Conservation (phyloP, 2,329 filamentous ascomycete species). For the Colletotrichum tamarilloi region DNA sequence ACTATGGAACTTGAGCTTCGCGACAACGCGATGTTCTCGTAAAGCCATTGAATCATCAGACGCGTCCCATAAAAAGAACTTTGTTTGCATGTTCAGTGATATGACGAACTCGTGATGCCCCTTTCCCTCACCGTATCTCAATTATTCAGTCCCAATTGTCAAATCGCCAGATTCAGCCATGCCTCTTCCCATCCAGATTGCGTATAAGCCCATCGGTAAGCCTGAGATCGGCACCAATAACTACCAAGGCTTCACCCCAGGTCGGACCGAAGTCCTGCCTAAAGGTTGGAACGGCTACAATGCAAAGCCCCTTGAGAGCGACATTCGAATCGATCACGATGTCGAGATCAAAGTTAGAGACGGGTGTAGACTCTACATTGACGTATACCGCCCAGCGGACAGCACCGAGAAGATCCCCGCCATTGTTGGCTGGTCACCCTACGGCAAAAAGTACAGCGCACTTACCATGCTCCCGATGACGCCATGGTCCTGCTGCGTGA, state of each 20-base stretch:
- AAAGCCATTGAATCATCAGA: neutral
- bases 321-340: slow-evolving; percentile 58
- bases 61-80: slow-evolving; percentile 21
- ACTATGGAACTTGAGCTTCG: neutral
- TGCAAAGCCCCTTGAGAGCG: slow-evolving; percentile 45
- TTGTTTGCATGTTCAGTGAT: neutral
- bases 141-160: neutral
- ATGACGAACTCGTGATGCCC: neutral
- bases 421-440: slow-evolving; percentile 57
- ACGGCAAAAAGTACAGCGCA: slow-evolving; percentile 58
- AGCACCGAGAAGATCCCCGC: slow-evolving; percentile 51
- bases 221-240: slow-evolving; percentile 41
- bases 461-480: slow-evolving; percentile 49
- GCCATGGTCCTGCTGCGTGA: slow-evolving; percentile 39
- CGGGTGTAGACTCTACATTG: slow-evolving; percentile 53
- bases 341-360: slow-evolving; percentile 56
- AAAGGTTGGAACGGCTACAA: slow-evolving; percentile 51
- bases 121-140: neutral
- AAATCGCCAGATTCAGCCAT: neutral
- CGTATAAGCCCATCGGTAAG: slow-evolving; percentile 36
- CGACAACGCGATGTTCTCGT: neutral
- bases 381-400: slow-evolving; percentile 56
- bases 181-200: slow-evolving; percentile 33
- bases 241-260: slow-evolving; percentile 45
- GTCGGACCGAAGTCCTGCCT: slow-evolving; percentile 51